Conservation (phyloP, 1,284 basidiomycete genomes). For the Singerocomus inundabilis region DNA sequence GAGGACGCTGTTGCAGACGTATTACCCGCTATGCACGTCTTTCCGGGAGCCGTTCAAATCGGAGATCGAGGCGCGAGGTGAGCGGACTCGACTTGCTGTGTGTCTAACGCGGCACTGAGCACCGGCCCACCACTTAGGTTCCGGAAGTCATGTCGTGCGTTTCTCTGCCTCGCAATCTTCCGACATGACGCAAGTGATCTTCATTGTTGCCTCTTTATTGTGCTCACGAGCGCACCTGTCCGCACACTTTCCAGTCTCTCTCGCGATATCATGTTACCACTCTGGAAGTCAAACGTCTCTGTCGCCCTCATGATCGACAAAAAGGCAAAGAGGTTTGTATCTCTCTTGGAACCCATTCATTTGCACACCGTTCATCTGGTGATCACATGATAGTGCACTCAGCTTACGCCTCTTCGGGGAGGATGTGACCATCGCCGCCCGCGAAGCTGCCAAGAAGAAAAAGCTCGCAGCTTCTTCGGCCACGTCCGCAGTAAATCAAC, state of each 20-base stretch:
- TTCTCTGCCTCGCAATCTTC: slow-evolving; percentile 58
- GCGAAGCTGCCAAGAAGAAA: slow-evolving; percentile 35
- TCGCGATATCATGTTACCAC: slow-evolving; percentile 77
- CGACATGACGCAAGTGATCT: slow-evolving; percentile 50
- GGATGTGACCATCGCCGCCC: slow-evolving; percentile 63
- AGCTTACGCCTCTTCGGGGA: slow-evolving; percentile 77
- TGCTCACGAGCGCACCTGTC: background rate
- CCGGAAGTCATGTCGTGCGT: slow-evolving; percentile 73
- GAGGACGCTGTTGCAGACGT: slow-evolving; percentile 64
- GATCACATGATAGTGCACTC: slow-evolving; percentile 52
- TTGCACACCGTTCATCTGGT: background rate
- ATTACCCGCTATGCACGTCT: slow-evolving; percentile 72
- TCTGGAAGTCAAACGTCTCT: slow-evolving; percentile 90
- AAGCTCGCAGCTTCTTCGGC: slow-evolving; percentile 12
- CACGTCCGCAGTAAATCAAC: background rate
- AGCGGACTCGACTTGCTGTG: background rate
- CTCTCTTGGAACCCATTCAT: background rate
- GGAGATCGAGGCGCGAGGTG: slow-evolving; percentile 51
- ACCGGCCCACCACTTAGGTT: slow-evolving; percentile 35
- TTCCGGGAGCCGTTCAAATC: slow-evolving; percentile 62
- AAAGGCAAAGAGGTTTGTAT: slow-evolving; percentile 79
- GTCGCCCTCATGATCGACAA: slow-evolving; percentile 92
- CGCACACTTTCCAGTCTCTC: slow-evolving; percentile 48
- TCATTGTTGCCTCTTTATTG: background rate
- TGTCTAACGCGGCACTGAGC: background rate